Base-by-base conservation (phyloP, 176 grass and related monocot species). In the Carex pumila region DNA sequence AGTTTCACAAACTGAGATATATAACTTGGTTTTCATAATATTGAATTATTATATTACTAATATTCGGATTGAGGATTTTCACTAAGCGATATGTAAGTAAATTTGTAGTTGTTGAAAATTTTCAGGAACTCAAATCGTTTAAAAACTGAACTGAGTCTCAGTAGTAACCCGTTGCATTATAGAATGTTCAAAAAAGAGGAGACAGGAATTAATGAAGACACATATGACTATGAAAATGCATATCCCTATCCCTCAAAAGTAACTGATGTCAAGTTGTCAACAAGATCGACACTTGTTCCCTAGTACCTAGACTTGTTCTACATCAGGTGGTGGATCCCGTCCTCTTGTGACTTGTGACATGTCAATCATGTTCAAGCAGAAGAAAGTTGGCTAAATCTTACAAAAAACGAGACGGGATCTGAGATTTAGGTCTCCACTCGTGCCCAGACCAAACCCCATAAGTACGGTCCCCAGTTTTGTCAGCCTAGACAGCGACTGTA, bases 211-310 rank as follows among this genome's bases (percentile, higher is more conserved):
- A 72, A 39, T 45, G 13, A 72, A n/a, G 15, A n/a, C 68, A 39
- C 67, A 0, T 39, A 72, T 72, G 6, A 45, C 2, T 39, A 72
- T 72, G 6, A 45, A 72, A 72, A 45, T 45, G 68, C 34, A 79
- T 12, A 58, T 18, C 5, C 37, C 25, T 25, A 25, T 79, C 74
- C 50, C 50, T 29, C 50, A 3, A 79, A 79, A 34, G 49, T 12
- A 56, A 17, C 34, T 70, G 64, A 70, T 43, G 32, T 36, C 15
- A 56, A 8, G 37, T 39, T 39, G 37, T 39, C 4, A 39, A 6
- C 37, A 39, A 56, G 70, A 56, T 78, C 31, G 73, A 57, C 14
- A 32, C 50, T 79, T 79, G 74, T 57, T 58, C 53, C 78, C 78
- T 63, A 34, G 31, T 60, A 60, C 78, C 22, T 60, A 63, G 12